Base-by-base conservation (phyloP, 2,329 filamentous ascomycete genomes). In the Fusarium sp. region DNA sequence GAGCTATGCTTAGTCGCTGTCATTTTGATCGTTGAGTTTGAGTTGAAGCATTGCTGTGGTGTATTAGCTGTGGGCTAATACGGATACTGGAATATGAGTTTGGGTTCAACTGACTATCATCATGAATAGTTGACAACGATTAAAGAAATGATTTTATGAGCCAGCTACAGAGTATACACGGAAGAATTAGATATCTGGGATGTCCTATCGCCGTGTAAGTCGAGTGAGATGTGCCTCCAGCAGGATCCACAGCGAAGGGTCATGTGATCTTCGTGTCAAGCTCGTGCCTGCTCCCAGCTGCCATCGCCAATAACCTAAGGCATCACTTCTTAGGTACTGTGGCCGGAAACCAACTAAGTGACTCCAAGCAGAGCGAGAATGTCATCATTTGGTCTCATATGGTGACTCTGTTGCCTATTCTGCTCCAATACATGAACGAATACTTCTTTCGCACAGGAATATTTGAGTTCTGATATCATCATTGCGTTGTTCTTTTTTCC, bases 211-310 rank as follows among this genome's bases (percentile, higher is more conserved):
- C 33, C 7, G 17, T n/a, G 33, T 37, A n/a, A 37, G 33, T 37
- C 17, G 33, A 37, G 33, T 37, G 15, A 37, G 33, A 37, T 7
- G 35, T 19, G 35, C 9, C 17, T 10, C 35, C 17, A 19, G 7
- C 10, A 19, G 9, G 41, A n/a, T n/a, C 43, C 7, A 45, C 9
- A 13, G n/a, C 2, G 3, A 7, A 1, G 19, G 15, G 20, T 70
- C 78, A 79, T 68, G 77, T 80, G 78, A 80, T 54, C 59, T 61
- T 73, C 69, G 59, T 53, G 76, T 75, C 64, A 66, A 33, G 40
- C 58, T 76, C 75, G 75, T 68, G 76, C 43, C 33, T 30, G 17
- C 15, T 41, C 33, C 15, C n/a, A 77, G 75, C 61, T 64, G 40
- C 14, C 51, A 55, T 54, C 65, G 35, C 54, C 9, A 41, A 65